Evolutionary conservation across 352 stramenopile genomes (phyloP), one percentile per base, ranked within the genome.

Genomic region (Phytophthora fragariaefolia): DNA sequence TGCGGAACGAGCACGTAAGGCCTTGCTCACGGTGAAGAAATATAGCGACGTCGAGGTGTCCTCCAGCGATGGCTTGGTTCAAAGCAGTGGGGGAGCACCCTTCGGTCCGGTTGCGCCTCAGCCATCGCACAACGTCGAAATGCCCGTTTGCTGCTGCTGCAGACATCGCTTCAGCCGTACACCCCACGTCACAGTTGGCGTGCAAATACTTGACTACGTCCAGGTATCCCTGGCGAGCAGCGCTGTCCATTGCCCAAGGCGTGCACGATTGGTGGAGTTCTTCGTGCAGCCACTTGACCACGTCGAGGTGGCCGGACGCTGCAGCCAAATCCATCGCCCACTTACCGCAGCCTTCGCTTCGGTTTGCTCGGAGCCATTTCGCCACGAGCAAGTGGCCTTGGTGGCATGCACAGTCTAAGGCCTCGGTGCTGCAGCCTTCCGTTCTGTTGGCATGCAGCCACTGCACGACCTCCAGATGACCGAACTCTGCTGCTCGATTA

Each of bases 191-290:
- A 49, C 52, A 23, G 22, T 73, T 45, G 13, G 8, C 28, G 36
- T 72, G 64, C 24, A 72, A 23, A 58, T 58, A 72, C 27, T 67
- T 66, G 10, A 67, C 58, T 5, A 72, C 49, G 10, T 68, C 13
- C 23, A 73, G 32, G 32, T 61, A 36, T 13, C 65, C 58, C 6
- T 69, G 20, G 8, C 58, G 58, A 30, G 65, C 58, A 9, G 65
- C 65, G 18, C 24, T 63, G 32, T 73, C 52, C 65, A 73, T 69
- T 13, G 65, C 65, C 58, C 51, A 64, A 2, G 65, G 47, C 5
- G 50, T 59, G 23, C 58, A 73, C n/a, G 50, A 42, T 18, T 63
- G 23, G 13, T 53, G 45, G 20, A 54, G 42, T 2, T 73, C 27
- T 38, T 63, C 9, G 18, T 68, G 58, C 20, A 72, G 58, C 56